Evolutionary conservation across 495 filamentous ascomycete species (phyloP).

Genomic region (Daldinia loculata): DNA sequence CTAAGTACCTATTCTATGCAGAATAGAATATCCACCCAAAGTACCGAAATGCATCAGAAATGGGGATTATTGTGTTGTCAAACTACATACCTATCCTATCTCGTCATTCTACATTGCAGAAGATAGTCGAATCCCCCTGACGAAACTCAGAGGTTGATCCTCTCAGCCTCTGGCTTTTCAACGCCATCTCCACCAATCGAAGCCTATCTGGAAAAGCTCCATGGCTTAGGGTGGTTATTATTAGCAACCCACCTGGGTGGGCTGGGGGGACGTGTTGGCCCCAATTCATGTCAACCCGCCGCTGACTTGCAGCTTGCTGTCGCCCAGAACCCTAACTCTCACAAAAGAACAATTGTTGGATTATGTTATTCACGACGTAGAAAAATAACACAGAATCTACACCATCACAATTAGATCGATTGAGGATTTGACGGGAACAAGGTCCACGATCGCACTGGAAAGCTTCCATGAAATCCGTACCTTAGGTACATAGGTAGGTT

Average conservation of each 20-base stretch:
- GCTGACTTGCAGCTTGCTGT: constrained; percentile 26
- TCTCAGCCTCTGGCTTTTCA: constrained; percentile 28
- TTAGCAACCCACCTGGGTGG: constrained; percentile 26
- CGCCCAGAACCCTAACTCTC: constrained; percentile 22
- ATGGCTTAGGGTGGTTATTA: constrained; percentile 33
- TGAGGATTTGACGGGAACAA: constrained; percentile 19
- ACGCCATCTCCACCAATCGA: constrained; percentile 13
- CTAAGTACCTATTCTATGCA: not conserved
- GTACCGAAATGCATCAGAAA: constrained; percentile 20
- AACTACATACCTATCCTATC: constrained; percentile 22
- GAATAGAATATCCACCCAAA: not conserved
- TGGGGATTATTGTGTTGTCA: constrained; percentile 11
- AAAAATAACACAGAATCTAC: constrained; percentile 1
- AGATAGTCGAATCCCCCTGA: constrained; percentile 30
- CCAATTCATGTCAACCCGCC: constrained; percentile 25
- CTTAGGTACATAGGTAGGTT: too few species aligned
- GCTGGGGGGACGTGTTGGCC: constrained; percentile 18
- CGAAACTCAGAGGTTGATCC: constrained; percentile 12
- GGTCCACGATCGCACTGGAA: not conserved
- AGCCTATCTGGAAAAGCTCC: constrained; percentile 25
- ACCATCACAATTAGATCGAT: constrained; percentile 13
- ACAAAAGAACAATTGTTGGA: not conserved
- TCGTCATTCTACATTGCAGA: constrained; percentile 21
- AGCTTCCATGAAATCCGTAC: constrained; percentile 10
- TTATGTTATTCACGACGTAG: constrained; percentile 27